These are phyloP conservation scores for Crinitomyces ghanaensis DNA, from an alignment of 805 yeast species.

Conservation along the genomic window DNA sequence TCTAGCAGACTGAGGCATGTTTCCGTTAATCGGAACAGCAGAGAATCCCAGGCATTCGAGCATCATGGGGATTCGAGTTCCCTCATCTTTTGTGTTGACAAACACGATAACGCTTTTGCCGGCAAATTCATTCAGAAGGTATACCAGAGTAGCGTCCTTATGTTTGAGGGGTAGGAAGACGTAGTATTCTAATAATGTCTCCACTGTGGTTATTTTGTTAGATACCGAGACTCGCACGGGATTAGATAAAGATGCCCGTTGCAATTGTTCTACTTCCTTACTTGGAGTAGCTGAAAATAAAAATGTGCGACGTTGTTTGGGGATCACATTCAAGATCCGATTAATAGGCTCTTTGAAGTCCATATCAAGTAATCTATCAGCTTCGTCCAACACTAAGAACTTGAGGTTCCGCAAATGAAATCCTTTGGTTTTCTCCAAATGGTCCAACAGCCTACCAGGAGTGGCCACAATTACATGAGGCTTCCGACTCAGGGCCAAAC, in stretches of 20 bases:
- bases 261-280: conserved; percentile 85
- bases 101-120: conserved; percentile 87
- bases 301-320: conserved; percentile 66
- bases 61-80: conserved; percentile 78
- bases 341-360: conserved; percentile 94
- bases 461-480: conserved; percentile 95
- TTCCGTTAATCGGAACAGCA: conserved; percentile 92
- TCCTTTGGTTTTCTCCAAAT: conserved; percentile 84
- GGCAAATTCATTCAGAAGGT: conserved; percentile 65
- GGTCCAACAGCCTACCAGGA: conserved; percentile 81
- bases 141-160: conserved; percentile 78
- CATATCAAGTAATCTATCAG: conserved; percentile 89
- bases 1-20: conserved; percentile 87
- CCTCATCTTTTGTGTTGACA: conserved; percentile 90
- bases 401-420: conserved; percentile 68
- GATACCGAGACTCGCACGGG: conserved; percentile 91
- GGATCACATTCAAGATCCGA: conserved; percentile 72
- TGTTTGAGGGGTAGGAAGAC: conserved; percentile 88
- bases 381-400: conserved; percentile 91
- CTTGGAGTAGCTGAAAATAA: conserved; percentile 97
- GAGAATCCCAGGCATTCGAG: conserved; percentile 74
- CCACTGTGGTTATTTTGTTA: conserved; percentile 83
- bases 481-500: conserved; percentile 82
- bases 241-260: conserved; percentile 77
- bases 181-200: conserved; percentile 78